These are phyloP conservation scores for Centella asiatica DNA, from an alignment of 129 eudicot genomes.

Conservation along the genomic window DNA sequence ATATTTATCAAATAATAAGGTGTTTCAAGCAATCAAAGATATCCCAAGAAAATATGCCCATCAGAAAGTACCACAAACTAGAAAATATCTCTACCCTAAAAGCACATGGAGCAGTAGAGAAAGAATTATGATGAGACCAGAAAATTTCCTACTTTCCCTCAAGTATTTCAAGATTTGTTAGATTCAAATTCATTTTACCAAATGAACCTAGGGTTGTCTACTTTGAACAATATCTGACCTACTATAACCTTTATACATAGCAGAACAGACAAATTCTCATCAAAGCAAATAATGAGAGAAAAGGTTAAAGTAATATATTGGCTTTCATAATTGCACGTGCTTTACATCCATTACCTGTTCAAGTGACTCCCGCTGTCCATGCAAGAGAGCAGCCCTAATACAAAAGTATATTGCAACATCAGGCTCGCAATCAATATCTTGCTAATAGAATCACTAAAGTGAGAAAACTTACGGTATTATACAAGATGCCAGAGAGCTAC, in stretches of 20 bases:
- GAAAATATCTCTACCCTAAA: no score
- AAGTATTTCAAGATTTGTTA: no score
- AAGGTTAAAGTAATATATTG: not conserved
- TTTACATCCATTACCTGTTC: constrained; percentile 41
- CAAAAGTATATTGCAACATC: not conserved
- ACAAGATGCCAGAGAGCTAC: constrained; percentile 59
- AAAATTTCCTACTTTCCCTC: no score
- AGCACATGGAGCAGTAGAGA: no score
- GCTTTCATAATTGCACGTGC: not conserved
- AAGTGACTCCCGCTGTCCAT: constrained; percentile 69
- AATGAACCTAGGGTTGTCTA: no score
- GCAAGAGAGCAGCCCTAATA: constrained; percentile 71
- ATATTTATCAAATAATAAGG: no score
- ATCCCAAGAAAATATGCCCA: no score
- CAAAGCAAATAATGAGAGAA: not conserved
- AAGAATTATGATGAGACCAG: no score
- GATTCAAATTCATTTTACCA: no score
- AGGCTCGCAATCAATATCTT: not conserved
- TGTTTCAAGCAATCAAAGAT: no score
- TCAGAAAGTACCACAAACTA: no score
- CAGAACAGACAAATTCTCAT: not conserved
- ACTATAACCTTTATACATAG: no score
- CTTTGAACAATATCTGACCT: not conserved
- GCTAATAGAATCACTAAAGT: not conserved
- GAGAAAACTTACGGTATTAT: constrained; percentile 71